Evolutionary conservation across 805 yeast species (phyloP), one percentile per base, ranked within the genome.

Genomic region (Suhomyces emberorum): DNA sequence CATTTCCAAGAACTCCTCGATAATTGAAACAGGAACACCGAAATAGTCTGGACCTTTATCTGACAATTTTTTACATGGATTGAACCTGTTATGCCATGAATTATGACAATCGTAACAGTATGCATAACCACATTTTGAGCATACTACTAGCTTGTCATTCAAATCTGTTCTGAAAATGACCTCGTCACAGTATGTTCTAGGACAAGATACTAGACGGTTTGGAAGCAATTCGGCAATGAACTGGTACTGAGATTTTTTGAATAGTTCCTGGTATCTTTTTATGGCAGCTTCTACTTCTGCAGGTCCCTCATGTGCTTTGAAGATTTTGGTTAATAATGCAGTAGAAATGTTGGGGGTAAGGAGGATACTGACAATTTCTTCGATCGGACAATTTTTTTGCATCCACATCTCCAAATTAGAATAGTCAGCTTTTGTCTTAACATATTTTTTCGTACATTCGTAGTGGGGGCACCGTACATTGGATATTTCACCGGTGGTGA

Each of bases 391-490:
- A 9, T 3, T 52, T 44, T 1, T 39, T 38, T 37, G 65, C 67
- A 39, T 44, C 53, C 34, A 41, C 21, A 19, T 35, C 20, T 51
- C 49, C 10, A 53, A 37, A n/a, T 49, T 38, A n/a, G 52, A 41
- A 31, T 43, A 46, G 29, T 39, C 38, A 30, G 53, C 47, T 19
- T 52, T 38, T 14, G 38, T 34, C 12, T 42, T 30, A 22, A 48
- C 49, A 18, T 39, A 44, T 8, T 25, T 23, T 37, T 54, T 61
- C 3, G 74, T 69, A 38, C 78, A 73, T 25, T 64, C 68, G 44
- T 70, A 74, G 30, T 76, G 69, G 1, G 85, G 84, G 46, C 86
- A 80, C 49, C 77, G 79, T 2, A 80, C 59, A 30, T 61, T 70
- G 12, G 66, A 66, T 4, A 76, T 63, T 23, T 72, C 74, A 3